Evolutionary conservation across 352 stramenopile species (phyloP).

Genomic region (Phytophthora quininea): DNA sequence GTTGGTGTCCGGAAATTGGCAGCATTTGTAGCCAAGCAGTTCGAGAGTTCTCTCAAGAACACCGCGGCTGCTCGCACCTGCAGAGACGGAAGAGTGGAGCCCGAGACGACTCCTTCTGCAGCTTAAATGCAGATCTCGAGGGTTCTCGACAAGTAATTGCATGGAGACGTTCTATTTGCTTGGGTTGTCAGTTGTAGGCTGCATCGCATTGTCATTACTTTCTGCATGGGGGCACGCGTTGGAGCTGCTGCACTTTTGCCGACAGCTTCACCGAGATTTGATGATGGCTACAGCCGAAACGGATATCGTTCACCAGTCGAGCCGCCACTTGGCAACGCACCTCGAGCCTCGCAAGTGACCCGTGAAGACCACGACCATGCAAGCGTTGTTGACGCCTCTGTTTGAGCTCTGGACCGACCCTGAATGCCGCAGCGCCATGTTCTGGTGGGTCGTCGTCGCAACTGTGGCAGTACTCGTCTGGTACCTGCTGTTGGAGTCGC

Average conservation of each 20-base stretch:
- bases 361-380: background rate
- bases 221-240: too few species aligned
- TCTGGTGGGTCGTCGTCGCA: constrained; percentile 22
- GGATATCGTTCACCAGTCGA: constrained; percentile 1
- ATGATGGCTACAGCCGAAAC: background rate
- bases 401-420: constrained; percentile 19
- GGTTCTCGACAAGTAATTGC: background rate
- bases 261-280: background rate
- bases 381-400: background rate
- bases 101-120: background rate
- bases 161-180: background rate
- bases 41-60: background rate
- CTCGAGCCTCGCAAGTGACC: background rate
- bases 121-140: background rate
- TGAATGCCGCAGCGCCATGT: constrained; percentile 4
- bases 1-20: background rate
- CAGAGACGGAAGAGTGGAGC: background rate
- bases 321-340: background rate
- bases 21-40: background rate
- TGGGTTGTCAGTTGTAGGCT: too few species aligned
- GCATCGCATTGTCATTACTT: too few species aligned
- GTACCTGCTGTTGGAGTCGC: constrained; percentile 17
- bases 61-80: background rate
- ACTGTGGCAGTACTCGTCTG: constrained; percentile 2
- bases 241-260: too few species aligned